These are phyloP conservation scores for Eustoma russellianum DNA, from an alignment of 257 asterid genomes.

Conservation along the genomic window DNA sequence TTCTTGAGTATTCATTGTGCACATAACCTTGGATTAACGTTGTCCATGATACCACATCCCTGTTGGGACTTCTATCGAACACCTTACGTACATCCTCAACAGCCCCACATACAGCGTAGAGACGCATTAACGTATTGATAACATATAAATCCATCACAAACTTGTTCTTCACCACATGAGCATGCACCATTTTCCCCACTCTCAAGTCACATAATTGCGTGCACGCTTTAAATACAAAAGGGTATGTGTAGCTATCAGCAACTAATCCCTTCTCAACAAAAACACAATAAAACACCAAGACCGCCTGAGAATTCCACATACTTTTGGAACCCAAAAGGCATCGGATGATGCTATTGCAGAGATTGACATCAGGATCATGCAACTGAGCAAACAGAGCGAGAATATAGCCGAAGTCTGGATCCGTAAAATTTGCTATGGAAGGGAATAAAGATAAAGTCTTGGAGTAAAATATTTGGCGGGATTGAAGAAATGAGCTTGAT, in stretches of 20 bases:
- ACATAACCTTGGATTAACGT: constrained; percentile 34
- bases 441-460: constrained; percentile 24
- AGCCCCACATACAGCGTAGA: constrained; percentile 26
- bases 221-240: constrained; percentile 34
- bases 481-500: constrained; percentile 16
- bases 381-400: constrained; percentile 20
- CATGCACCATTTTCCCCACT: constrained; percentile 25
- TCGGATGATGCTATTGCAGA: constrained; percentile 18
- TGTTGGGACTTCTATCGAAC: constrained; percentile 22
- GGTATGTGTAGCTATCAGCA: constrained; percentile 31
- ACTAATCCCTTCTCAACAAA: constrained; percentile 21
- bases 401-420: constrained; percentile 19
- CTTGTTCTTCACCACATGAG: constrained; percentile 27
- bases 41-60: constrained; percentile 41
- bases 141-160: constrained; percentile 29
- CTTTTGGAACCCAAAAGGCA: constrained; percentile 12
- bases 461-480: constrained; percentile 24
- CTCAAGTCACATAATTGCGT: constrained; percentile 18
- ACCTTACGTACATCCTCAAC: constrained; percentile 18
- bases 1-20: constrained; percentile 20
- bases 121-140: constrained; percentile 25
- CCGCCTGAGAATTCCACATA: constrained; percentile 9
- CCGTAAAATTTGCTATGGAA: constrained; percentile 7
- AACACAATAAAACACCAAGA: constrained; percentile 14
- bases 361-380: constrained; percentile 12